phyloP scores from a whole-genome alignment of 805 yeast species.

The Candida awuae region DNA sequence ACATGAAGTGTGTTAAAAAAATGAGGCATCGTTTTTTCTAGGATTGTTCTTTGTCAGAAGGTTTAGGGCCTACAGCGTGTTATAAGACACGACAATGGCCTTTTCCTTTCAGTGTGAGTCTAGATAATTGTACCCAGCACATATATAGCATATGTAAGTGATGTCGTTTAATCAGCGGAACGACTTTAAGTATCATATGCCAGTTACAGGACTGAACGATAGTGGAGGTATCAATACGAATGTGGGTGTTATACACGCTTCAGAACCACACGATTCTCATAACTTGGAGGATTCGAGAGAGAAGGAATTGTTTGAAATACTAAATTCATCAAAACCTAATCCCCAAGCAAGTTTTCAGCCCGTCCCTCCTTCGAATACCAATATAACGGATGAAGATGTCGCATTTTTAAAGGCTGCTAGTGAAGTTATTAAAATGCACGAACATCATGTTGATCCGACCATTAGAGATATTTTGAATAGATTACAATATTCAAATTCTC shows the following conservation, averaged over 20 bases:
- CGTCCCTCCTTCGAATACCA: slow-evolving; percentile 12
- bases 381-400: slow-evolving; percentile 40
- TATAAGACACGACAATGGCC: too few relatives aligned
- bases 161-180: not conserved
- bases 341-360: slow-evolving; percentile 16
- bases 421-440: slow-evolving; percentile 43
- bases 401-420: slow-evolving; percentile 51
- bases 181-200: not conserved
- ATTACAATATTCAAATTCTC: slow-evolving; percentile 50
- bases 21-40: too few relatives aligned
- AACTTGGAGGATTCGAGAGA: not conserved
- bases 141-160: not conserved
- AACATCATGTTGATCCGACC: slow-evolving; percentile 51
- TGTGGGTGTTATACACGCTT: not conserved
- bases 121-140: not conserved
- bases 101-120: too few relatives aligned
- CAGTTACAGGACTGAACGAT: not conserved
- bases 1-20: too few relatives aligned
- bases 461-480: slow-evolving; percentile 50
- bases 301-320: slow-evolving; percentile 18
- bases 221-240: not conserved
- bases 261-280: not conserved
- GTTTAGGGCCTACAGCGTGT: too few relatives aligned
- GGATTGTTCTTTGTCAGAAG: too few relatives aligned
- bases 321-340: slow-evolving; percentile 26